Evolutionary conservation across 2,329 filamentous ascomycete species (phyloP).

Genomic region (Arthrobotrys sphaeroides): DNA sequence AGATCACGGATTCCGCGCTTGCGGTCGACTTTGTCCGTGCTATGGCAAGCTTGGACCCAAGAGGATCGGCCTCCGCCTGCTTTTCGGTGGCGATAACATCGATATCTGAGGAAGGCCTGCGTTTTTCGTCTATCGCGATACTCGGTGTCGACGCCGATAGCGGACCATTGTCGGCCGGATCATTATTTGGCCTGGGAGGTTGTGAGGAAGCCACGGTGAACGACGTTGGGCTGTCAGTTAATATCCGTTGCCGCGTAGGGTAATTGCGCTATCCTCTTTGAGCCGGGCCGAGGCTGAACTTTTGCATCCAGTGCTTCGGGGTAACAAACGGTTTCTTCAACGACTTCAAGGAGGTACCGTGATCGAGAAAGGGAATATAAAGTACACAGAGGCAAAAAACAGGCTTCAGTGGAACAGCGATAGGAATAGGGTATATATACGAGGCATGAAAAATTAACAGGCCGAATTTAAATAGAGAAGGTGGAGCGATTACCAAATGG

Average conservation of each 20-base stretch:
- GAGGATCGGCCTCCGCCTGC: conserved; percentile 25
- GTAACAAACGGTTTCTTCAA: background rate
- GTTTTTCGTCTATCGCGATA: background rate
- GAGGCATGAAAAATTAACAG: background rate
- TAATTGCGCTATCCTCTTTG: background rate
- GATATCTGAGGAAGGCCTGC: conserved; percentile 13
- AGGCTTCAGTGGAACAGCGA: too few species aligned
- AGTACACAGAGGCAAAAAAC: too few species aligned
- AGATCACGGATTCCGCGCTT: conserved; percentile 5
- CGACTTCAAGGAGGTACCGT: background rate
- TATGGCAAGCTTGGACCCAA: conserved; percentile 5
- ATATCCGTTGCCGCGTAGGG: background rate
- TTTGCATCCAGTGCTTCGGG: background rate
- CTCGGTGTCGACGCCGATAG: background rate
- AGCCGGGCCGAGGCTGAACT: conserved; percentile 2
- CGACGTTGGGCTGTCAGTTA: background rate
- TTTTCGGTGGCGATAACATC: conserved; percentile 39
- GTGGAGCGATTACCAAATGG: conserved; percentile 14
- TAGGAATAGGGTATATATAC: background rate
- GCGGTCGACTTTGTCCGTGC: conserved; percentile 34
- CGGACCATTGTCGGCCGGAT: background rate
- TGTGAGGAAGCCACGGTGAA: conserved; percentile 44
- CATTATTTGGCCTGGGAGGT: conserved; percentile 3
- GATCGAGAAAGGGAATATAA: too few species aligned
- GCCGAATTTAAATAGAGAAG: background rate